Percentiles rank a stretch among this genome's conserved stretches.
These are phyloP conservation scores for Globisporangium cystogenes DNA, from an alignment of 352 stramenopile species.

Conservation along the genomic window DNA sequence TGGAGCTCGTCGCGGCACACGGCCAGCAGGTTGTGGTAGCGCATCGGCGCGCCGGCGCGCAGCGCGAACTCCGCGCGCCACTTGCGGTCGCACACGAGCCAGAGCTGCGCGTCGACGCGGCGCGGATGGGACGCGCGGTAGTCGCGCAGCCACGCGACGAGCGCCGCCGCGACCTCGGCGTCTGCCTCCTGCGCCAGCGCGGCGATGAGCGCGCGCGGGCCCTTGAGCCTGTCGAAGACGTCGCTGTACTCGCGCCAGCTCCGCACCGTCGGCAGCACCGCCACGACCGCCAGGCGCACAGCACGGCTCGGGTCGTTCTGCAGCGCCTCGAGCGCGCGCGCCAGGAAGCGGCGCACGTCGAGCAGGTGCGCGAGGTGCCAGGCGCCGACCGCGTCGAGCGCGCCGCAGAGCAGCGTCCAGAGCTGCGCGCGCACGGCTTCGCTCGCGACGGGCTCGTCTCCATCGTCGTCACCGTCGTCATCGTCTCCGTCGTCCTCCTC, in stretches of 20 bases:
- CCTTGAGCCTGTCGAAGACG: neutral
- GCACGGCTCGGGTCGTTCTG: neutral
- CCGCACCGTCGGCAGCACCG: neutral
- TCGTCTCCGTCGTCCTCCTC: neutral
- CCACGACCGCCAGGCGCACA: neutral
- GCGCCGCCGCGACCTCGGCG: neutral
- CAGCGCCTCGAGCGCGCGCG: neutral
- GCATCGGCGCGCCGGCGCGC: neutral
- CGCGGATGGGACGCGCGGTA: neutral
- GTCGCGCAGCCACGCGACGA: neutral
- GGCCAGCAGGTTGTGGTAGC: constrained; percentile 4
- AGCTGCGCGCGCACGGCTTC: neutral
- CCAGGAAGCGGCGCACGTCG: neutral
- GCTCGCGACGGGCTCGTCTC: neutral
- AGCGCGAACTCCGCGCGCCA: neutral
- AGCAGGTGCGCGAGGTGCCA: neutral
- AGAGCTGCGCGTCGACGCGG: neutral
- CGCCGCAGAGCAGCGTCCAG: neutral
- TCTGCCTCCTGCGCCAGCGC: neutral
- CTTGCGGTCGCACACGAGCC: constrained; percentile 1
- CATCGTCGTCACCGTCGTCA: too few relatives aligned
- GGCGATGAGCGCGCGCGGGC: neutral
- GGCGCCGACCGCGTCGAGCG: neutral
- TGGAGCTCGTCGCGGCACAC: neutral
- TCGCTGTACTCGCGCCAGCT: neutral